Conservation (phyloP, 1,284 basidiomycete genomes). For the Malassezia globosa region DNA sequence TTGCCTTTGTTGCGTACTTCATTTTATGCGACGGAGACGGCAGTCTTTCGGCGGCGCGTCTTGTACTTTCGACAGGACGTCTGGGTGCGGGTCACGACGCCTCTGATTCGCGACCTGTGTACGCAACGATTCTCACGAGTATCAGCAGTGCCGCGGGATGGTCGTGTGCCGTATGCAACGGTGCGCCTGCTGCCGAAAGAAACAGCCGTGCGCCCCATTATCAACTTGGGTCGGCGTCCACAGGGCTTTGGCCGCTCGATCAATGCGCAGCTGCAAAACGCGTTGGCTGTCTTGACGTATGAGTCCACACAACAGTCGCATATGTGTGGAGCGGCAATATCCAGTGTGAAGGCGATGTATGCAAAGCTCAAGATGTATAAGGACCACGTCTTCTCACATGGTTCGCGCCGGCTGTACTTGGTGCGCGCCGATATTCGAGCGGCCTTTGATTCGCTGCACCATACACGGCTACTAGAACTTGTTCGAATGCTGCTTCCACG, state of each 20-base stretch:
- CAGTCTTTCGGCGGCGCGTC: constrained; percentile 70
- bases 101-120: constrained; percentile 67
- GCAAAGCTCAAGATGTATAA: constrained; percentile 22
- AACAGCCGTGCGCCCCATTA: constrained; percentile 82
- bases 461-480: constrained; percentile 60
- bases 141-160: constrained; percentile 16
- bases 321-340: constrained; percentile 28
- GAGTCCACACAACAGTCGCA: constrained; percentile 20
- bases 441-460: constrained; percentile 93
- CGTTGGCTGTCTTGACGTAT: constrained; percentile 48
- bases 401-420: constrained; percentile 57
- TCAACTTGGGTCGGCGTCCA: constrained; percentile 67
- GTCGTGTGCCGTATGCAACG: constrained; percentile 63
- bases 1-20: constrained; percentile 72
- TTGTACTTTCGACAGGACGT: constrained; percentile 90
- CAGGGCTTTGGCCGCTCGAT: constrained; percentile 55
- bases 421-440: constrained; percentile 91
- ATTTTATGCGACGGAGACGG: constrained; percentile 88
- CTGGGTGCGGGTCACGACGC: constrained; percentile 68
- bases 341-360: constrained; percentile 49
- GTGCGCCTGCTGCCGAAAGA: constrained; percentile 87
- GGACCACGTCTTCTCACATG: background rate
- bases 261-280: constrained; percentile 68
- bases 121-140: constrained; percentile 22
- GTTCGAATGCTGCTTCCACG: constrained; percentile 3